Evolutionary conservation across 306 rosid species (phyloP), one percentile per base, ranked within the genome.

Genomic region (Biancaea sappan): DNA sequence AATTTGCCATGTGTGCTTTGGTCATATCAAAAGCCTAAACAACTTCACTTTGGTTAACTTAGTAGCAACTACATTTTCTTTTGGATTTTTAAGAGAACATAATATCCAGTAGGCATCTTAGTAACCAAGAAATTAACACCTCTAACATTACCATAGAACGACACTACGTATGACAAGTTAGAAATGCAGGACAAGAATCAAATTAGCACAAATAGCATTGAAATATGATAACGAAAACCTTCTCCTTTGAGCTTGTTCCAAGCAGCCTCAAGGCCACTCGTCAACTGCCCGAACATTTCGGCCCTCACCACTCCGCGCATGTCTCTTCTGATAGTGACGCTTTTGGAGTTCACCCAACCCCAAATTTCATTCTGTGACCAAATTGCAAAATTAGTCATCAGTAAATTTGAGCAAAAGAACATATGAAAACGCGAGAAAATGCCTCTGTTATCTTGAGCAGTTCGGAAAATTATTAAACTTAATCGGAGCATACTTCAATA

Each of bases 241-340:
- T 92, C 97, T 81, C 99, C 97, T 73, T 82, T 94, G 87, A 94
- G 97, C 79, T 92, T 94, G 88, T 76, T 92, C 99, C 99, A 92
- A 34, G 99, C 98, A 35, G 96, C 47, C 77, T 94, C 99, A 51
- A 94, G 94, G 32, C 99, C 96, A 72, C 89, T 86, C 0, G 99
- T 87, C 74, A 94, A 80, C 57, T 94, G 99, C 26, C 97, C 97
- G 58, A 94, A 94, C 99, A 94, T 94, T 73, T 94, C 99, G 41
- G 99, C 97, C 74, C 93, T 84, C 13, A 94, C 90, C 21, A 88
- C 31, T 2, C 91, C 88, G 46, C 87, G 89, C 84, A 51, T 67
- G 24, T 82, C 86, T 74, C 80, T 82, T 75, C 78, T 80, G 18
- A 47, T 58, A 32, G 35, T 69, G 26, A 82, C 77, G 58, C 81